These are phyloP conservation scores for Polychaeton citri DNA, from an alignment of 2,329 filamentous ascomycete species.

Conservation along the genomic window DNA sequence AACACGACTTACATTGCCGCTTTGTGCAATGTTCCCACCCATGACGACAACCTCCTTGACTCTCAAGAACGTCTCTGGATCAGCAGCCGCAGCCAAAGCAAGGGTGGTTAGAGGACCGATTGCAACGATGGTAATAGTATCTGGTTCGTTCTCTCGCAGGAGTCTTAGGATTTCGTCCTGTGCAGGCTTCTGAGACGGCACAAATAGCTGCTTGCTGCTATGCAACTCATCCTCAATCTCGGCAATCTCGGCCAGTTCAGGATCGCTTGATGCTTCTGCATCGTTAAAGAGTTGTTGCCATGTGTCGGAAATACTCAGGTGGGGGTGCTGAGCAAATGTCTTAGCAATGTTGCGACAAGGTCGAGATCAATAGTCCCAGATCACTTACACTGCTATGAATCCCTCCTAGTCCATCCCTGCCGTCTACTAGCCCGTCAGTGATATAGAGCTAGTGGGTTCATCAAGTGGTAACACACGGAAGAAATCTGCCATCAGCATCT, in stretches of 20 bases:
- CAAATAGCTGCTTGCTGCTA: slow-evolving; percentile 45
- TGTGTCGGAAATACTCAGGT: slow-evolving; percentile 33
- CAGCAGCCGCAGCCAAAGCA: slow-evolving; percentile 74
- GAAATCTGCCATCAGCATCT: slow-evolving; percentile 55
- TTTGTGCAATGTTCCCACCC: slow-evolving; percentile 70
- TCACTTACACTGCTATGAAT: slow-evolving; percentile 31
- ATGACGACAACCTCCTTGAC: slow-evolving; percentile 90
- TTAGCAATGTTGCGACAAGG: slow-evolving; percentile 1
- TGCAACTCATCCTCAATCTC: slow-evolving; percentile 24
- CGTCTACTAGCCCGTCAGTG: slow-evolving; percentile 22
- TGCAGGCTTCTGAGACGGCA: slow-evolving; percentile 57
- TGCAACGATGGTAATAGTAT: slow-evolving; percentile 80
- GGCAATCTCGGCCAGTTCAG: slow-evolving; percentile 21
- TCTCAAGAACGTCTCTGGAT: slow-evolving; percentile 76
- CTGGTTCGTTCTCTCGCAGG: slow-evolving; percentile 64
- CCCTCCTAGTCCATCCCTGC: slow-evolving; percentile 35
- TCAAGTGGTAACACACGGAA: slow-evolving; percentile 57
- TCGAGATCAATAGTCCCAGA: neutral
- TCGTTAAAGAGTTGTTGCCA: slow-evolving; percentile 34
- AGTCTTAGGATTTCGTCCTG: slow-evolving; percentile 84
- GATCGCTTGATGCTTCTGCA: slow-evolving; percentile 11
- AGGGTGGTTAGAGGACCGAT: slow-evolving; percentile 90
- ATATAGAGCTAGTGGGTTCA: too few species aligned
- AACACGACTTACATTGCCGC: slow-evolving; percentile 57
- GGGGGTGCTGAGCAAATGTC: slow-evolving; percentile 27